These are phyloP conservation scores for Cyathus striatus DNA, from an alignment of 768 basidiomycete genomes.

Conservation along the genomic window DNA sequence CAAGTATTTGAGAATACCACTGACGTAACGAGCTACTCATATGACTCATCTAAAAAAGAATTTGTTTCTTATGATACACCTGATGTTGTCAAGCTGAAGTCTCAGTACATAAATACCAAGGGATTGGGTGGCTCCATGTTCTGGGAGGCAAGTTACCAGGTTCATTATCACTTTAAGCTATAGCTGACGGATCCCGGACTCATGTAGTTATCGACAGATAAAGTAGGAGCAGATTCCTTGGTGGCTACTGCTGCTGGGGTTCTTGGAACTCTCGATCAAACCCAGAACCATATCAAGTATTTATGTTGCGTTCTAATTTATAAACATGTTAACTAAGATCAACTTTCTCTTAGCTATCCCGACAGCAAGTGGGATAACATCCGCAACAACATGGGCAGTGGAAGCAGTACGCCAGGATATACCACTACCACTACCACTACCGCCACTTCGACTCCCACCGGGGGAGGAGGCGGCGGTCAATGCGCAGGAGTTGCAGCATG, in stretches of 20 bases:
- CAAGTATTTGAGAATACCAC: constrained; percentile 60
- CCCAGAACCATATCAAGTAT: constrained; percentile 60
- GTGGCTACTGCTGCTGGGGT: constrained; percentile 42
- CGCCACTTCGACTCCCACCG: constrained; percentile 16
- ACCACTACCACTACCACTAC: constrained; percentile 11
- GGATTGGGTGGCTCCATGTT: constrained; percentile 70
- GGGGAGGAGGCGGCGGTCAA: too few species aligned
- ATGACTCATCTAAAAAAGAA: constrained; percentile 59
- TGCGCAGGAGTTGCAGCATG: constrained; percentile 46
- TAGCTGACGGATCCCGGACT: background rate
- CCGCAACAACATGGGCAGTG: constrained; percentile 51
- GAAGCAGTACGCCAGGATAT: constrained; percentile 10
- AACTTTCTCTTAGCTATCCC: constrained; percentile 51
- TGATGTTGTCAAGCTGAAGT: constrained; percentile 59
- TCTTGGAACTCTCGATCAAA: constrained; percentile 53
- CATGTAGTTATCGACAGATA: constrained; percentile 53
- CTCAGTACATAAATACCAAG: constrained; percentile 56
- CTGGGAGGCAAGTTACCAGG: constrained; percentile 46
- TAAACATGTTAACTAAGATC: too few species aligned
- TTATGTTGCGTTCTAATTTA: constrained; percentile 5
- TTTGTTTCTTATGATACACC: constrained; percentile 78
- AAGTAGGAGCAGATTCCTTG: constrained; percentile 52
- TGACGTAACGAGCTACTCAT: constrained; percentile 75
- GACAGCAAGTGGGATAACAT: constrained; percentile 72
- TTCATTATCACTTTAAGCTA: too few species aligned